Base-by-base conservation (phyloP, 257 asterid species). In the Schizonepeta tenuifolia region DNA sequence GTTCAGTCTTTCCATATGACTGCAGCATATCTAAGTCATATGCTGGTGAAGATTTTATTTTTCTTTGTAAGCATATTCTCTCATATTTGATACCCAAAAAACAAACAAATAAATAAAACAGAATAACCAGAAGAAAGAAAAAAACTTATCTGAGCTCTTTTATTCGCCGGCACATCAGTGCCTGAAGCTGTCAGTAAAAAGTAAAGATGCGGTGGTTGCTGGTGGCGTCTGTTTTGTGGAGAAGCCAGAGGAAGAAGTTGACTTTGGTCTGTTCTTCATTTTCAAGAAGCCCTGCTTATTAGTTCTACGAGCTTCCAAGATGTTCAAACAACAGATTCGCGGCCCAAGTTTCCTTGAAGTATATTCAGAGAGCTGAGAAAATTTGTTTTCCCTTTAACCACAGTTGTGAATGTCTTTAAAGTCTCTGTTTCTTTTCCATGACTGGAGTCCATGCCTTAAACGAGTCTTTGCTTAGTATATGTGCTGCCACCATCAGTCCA, bases 291-390 rank as follows among this genome's bases (percentile, higher is more conserved):
- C 51, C 17, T 53, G 43, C 26, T 14, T 65, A 60, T 17, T 26
- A n/a, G n/a, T n/a, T 36, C 35, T 43, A 47, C 20, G 80, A 70
- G 77, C 36, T 75, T 61, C 38, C 36, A 15, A 12, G 54, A 46
- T 50, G 71, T 59, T 77, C 72, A 55, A 72, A 74, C 50, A 60
- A 59, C 77, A 31, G 55, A 69, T 38, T n/a, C 18, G 36, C 51
- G 64, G 55, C 44, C 33, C 47, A 69, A 51, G 75, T 63, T 51
- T 35, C 11, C 10, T 15, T 43, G 71, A 56, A 43, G 58, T 41
- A 54, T 6, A 33, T 54, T 60, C 50, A 43, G n/a, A 26, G 50
- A 41, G 69, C 64, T 20, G 20, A 51, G 71, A 21, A 53, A 41
- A 28, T 18, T 60, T 0, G 67, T 58, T 22, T 21, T 60, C 18